These are phyloP conservation scores for Cystobasidium tubakii DNA, from an alignment of 768 basidiomycete species.

Conservation along the genomic window DNA sequence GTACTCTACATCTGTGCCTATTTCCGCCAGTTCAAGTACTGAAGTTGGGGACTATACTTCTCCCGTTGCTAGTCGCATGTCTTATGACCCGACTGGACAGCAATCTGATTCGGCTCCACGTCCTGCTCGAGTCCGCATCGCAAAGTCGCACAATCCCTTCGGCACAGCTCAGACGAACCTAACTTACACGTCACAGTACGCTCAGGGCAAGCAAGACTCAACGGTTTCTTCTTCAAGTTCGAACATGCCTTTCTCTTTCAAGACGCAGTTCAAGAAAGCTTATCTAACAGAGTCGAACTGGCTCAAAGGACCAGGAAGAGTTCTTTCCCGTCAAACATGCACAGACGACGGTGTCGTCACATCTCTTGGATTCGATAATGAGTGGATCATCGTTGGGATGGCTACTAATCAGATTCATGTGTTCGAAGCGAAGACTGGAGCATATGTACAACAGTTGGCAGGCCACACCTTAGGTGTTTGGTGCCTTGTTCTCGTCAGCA, in stretches of 20 bases:
- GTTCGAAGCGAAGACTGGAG: conserved; percentile 72
- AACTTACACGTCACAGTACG: neutral
- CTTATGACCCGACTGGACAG: neutral
- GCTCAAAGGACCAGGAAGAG: conserved; percentile 62
- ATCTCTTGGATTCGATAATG: conserved; percentile 71
- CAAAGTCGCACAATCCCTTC: conserved; percentile 13
- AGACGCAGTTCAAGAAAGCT: conserved; percentile 64
- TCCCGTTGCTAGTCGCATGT: neutral
- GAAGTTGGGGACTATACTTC: neutral
- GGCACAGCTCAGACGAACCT: conserved; percentile 9
- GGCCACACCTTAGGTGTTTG: conserved; percentile 90
- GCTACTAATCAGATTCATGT: conserved; percentile 78
- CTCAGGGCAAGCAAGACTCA: neutral
- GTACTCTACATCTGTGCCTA: neutral
- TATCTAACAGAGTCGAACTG: conserved; percentile 74
- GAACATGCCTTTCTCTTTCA: conserved; percentile 56
- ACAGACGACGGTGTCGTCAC: conserved; percentile 69
- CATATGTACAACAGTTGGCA: conserved; percentile 66
- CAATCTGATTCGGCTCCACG: neutral
- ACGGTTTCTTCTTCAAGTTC: neutral
- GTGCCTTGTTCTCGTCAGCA: conserved; percentile 73
- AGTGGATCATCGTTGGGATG: conserved; percentile 82
- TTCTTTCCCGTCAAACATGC: conserved; percentile 61
- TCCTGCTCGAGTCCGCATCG: neutral
- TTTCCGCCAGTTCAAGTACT: neutral